These are phyloP conservation scores for Mrakia gelida DNA, from an alignment of 768 basidiomycete genomes.

Conservation along the genomic window DNA sequence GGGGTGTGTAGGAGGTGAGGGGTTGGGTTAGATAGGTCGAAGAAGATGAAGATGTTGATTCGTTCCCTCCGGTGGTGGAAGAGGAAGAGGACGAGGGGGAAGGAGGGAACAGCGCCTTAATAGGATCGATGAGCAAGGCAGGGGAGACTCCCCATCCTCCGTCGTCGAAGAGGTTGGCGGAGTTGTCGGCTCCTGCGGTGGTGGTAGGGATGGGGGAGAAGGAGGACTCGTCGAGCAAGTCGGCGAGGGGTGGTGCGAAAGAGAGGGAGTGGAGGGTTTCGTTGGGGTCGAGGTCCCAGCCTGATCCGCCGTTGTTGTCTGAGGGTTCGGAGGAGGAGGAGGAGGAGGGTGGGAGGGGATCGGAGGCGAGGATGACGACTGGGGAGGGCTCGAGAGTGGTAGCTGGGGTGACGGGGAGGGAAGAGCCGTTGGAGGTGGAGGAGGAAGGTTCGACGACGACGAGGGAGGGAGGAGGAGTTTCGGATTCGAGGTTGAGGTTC, in stretches of 20 bases:
- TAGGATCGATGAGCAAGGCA: neutral
- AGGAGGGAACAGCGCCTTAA: neutral
- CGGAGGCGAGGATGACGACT: neutral
- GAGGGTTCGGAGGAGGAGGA: neutral
- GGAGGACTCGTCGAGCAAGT: neutral
- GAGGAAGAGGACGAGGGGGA: neutral
- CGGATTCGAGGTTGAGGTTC: neutral
- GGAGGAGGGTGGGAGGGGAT: neutral
- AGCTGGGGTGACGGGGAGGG: neutral
- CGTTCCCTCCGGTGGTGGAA: neutral
- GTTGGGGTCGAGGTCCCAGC: conserved; percentile 5
- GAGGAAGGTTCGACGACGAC: neutral
- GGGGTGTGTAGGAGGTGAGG: neutral
- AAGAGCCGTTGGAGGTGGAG: no score
- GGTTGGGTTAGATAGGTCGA: neutral
- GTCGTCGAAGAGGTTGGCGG: neutral
- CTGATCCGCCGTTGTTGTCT: neutral
- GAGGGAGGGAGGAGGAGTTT: neutral
- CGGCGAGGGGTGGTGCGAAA: neutral
- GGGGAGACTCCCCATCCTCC: conserved; percentile 22
- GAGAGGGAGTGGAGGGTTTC: neutral
- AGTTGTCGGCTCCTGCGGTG: neutral
- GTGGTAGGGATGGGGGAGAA: neutral
- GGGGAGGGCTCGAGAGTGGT: neutral
- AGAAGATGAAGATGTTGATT: no score